Evolutionary conservation across 306 rosid genomes (phyloP).

Genomic region (Quercus wislizeni): DNA sequence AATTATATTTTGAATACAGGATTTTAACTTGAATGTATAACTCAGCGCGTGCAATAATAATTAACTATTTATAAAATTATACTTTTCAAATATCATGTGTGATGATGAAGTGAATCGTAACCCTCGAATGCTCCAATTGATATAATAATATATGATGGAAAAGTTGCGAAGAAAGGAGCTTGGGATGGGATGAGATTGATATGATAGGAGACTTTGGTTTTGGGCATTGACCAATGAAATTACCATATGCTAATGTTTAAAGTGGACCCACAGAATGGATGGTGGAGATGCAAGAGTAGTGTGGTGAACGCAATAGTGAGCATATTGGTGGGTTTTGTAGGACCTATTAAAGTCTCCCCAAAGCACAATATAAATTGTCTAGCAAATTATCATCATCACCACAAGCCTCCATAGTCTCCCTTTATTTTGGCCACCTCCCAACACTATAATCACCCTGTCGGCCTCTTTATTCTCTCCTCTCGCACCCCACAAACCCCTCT

Average conservation of each 20-base stretch:
- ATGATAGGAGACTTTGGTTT: too few species aligned
- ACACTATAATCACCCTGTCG: slow-evolving; percentile 85
- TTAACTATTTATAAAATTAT: too few species aligned
- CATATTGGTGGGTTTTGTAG: slow-evolving; percentile 30
- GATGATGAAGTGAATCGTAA: too few species aligned
- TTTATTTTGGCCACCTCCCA: slow-evolving; percentile 59
- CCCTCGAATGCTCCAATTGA: too few species aligned
- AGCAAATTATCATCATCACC: slow-evolving; percentile 45
- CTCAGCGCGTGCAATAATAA: too few species aligned
- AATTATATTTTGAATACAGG: too few species aligned
- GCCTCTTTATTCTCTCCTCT: slow-evolving; percentile 22
- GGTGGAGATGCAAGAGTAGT: neutral
- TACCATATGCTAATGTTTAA: neutral
- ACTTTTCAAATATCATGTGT: too few species aligned
- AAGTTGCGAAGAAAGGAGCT: too few species aligned
- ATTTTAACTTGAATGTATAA: too few species aligned
- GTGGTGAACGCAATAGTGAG: slow-evolving; percentile 18
- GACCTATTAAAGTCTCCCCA: slow-evolving; percentile 12
- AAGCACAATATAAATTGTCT: slow-evolving; percentile 29
- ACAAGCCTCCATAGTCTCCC: slow-evolving; percentile 64
- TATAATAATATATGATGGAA: too few species aligned
- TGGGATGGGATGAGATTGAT: too few species aligned
- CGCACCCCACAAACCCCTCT: neutral
- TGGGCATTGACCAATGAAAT: neutral
- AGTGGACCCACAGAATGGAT: slow-evolving; percentile 1